Evolutionary conservation across 768 basidiomycete genomes (phyloP), one percentile per base, ranked within the genome.

Genomic region (Tylopilus plumbeoviolaceoides): DNA sequence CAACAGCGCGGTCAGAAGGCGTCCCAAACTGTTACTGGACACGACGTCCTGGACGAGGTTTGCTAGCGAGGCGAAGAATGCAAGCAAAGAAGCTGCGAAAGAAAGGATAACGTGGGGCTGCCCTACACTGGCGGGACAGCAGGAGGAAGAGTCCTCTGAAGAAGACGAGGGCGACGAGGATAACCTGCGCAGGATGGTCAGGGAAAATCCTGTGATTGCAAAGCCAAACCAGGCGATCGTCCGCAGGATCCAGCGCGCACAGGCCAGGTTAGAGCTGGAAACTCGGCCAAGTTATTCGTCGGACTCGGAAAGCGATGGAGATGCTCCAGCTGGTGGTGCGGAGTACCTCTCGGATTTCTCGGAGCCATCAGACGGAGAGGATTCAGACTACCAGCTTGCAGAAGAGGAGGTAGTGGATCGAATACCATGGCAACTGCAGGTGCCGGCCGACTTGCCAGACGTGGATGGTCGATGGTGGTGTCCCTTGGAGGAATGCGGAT

Each of bases 291-390:
- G 7, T 12, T 23, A 48, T 35, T 58, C 57, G 9, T 65, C 66
- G 2, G 55, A 31, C 14, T 63, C 70, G 31, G 64, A 25, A 2
- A 60, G 61, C 12, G 69, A 70, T 1, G 53, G 17, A 21, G 57
- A 44, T 12, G 35, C 36, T 21, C 49, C 36, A n/a, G 30, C 30
- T 7, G 48, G 44, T 14, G 48, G 45, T 60, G 44, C 70, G 62
- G 60, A 38, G 11, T 84, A 84, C 56, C 81, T 79, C 60, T 73
- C 79, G 0, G 83, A 85, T 59, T 85, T 84, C 61, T 79, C 78
- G 11, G 75, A 77, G n/a, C 60, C 65, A 7, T 81, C 81, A 5
- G 75, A 78, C 20, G 69, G 67, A 12, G 70, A 75, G 2, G 75
- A 75, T 40, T 71, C 75, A 43, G 66, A 67, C 38, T 47, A 63